Conservation (phyloP, 352 stramenopile genomes). For the Sclerospora graminicola region DNA sequence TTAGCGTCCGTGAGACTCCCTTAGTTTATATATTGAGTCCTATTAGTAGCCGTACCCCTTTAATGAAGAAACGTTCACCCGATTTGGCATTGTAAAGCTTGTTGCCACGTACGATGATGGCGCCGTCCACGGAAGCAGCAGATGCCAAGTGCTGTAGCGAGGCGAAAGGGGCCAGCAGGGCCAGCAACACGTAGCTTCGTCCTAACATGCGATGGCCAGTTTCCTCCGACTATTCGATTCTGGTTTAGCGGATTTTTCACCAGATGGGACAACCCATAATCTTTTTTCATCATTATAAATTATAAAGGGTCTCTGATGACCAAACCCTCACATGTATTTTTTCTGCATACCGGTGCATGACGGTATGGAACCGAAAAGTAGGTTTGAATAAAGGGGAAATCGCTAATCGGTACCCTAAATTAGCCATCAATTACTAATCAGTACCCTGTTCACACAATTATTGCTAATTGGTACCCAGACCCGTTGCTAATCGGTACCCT, state of each 20-base stretch:
- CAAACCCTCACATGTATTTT: no score
- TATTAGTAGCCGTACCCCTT: slow-evolving; percentile 17
- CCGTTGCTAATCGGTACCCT: no score
- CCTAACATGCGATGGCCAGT: slow-evolving; percentile 4
- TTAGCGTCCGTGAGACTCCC: slow-evolving; percentile 3
- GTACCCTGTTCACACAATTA: no score
- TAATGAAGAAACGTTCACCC: slow-evolving; percentile 80
- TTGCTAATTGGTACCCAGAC: no score
- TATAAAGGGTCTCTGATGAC: neutral
- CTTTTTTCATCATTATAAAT: no score
- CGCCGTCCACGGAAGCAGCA: slow-evolving; percentile 24
- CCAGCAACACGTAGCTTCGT: slow-evolving; percentile 16
- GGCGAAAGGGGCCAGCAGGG: slow-evolving; percentile 11
- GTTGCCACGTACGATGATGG: slow-evolving; percentile 75
- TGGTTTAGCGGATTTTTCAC: slow-evolving; percentile 6
- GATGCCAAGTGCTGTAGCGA: slow-evolving; percentile 7
- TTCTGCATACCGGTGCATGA: no score
- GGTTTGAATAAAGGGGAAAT: no score
- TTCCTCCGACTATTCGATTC: neutral
- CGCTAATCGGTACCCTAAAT: no score
- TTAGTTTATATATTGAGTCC: neutral
- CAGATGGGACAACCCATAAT: slow-evolving; percentile 16
- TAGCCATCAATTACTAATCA: no score
- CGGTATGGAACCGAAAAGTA: no score
- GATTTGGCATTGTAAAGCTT: slow-evolving; percentile 82